Conservation (phyloP, 2,329 filamentous ascomycete species). For the Fusarium sublunatum region DNA sequence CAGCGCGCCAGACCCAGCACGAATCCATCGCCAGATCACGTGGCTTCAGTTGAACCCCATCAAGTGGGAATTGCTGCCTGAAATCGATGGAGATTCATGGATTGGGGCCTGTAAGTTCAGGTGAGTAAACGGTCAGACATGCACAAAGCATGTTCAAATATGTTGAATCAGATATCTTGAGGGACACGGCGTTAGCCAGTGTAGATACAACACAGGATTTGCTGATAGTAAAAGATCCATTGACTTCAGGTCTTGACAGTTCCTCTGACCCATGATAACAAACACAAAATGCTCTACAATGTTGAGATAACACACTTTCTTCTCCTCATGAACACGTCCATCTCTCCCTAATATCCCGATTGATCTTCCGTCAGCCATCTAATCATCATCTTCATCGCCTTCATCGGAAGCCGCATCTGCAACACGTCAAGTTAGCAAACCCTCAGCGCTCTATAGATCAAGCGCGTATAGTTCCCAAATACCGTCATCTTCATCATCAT, state of each 20-base stretch:
- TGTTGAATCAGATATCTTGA: background rate
- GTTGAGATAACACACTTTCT: too few species aligned
- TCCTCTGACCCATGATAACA: too few species aligned
- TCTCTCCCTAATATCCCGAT: background rate
- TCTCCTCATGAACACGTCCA: background rate
- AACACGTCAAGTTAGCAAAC: conserved; percentile 31
- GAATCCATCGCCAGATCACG: conserved; percentile 46
- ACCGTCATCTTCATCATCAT: conserved; percentile 41
- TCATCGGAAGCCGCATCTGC: conserved; percentile 23
- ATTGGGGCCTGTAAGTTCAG: conserved; percentile 10
- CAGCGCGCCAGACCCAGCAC: conserved; percentile 41
- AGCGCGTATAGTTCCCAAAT: conserved; percentile 47
- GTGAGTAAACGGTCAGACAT: background rate
- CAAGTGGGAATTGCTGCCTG: conserved; percentile 34
- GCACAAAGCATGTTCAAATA: background rate
- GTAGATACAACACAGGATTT: background rate
- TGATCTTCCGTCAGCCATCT: background rate
- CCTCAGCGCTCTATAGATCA: conserved; percentile 35
- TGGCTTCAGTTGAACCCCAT: conserved; percentile 23
- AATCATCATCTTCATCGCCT: conserved; percentile 7
- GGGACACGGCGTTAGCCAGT: background rate
- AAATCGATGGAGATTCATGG: conserved; percentile 15
- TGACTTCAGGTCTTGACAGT: too few species aligned
- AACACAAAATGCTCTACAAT: too few species aligned
- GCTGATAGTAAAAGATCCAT: too few species aligned